A percentile compares a stretch with the other conserved stretches of the same genome.
These are phyloP conservation scores for Trypanosomatidae sp. DNA, from an alignment of 208 protist species.

Conservation along the genomic window DNA sequence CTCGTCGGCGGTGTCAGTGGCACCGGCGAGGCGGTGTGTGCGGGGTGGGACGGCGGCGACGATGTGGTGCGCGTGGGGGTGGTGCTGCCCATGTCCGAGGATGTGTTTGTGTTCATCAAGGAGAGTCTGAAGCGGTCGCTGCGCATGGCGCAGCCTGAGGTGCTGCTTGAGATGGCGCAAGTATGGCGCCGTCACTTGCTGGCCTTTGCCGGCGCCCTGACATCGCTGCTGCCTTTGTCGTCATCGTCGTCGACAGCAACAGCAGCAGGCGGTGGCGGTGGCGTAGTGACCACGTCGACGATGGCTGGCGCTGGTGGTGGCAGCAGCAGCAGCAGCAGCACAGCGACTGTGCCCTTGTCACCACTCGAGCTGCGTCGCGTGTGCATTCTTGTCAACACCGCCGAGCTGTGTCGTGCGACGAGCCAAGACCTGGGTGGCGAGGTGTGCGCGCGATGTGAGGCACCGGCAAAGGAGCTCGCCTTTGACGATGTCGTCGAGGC, in stretches of 20 bases:
- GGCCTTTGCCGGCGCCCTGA: constrained; percentile 23
- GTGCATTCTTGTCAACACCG: constrained; percentile 84
- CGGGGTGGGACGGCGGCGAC: constrained; percentile 47
- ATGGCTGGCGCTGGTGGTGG: too few species aligned
- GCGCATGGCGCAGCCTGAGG: constrained; percentile 76
- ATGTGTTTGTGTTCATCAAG: constrained; percentile 88
- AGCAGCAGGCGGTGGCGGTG: too few species aligned
- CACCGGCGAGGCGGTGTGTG: constrained; percentile 54
- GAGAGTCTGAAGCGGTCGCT: constrained; percentile 70
- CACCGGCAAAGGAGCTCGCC: constrained; percentile 39
- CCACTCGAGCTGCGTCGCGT: constrained; percentile 40
- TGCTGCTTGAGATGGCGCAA: constrained; percentile 72
- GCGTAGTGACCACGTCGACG: too few species aligned
- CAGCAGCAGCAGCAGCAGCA: constrained; percentile 17
- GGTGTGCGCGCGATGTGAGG: constrained; percentile 53
- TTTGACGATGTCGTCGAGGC: constrained; percentile 63
- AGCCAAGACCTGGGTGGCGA: constrained; percentile 65
- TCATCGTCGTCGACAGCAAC: constrained; percentile 9
- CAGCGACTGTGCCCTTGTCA: too few species aligned
- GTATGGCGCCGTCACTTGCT: constrained; percentile 76
- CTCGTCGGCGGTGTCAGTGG: constrained; percentile 64
- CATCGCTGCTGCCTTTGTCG: constrained; percentile 17
- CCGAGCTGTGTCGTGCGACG: constrained; percentile 67
- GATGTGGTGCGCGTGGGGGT: constrained; percentile 36
- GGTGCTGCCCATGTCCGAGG: constrained; percentile 66